phyloP scores from a whole-genome alignment of 2,329 filamentous ascomycete species.

The Chalara sp. region DNA sequence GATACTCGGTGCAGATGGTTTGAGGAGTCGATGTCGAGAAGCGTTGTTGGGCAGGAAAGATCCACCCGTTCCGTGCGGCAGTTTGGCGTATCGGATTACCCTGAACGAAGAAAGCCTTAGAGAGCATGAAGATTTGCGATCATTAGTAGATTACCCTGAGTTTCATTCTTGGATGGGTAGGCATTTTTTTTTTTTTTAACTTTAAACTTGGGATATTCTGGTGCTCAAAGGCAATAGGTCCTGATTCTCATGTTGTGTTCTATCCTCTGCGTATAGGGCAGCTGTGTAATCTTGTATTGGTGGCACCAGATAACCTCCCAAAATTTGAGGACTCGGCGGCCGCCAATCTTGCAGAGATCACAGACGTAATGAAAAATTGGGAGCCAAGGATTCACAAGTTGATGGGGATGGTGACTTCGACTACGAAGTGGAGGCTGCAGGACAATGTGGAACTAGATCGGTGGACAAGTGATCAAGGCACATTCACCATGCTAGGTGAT shows the following conservation, averaged over 20 bases:
- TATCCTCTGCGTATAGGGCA: conserved; percentile 18
- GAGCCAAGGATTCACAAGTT: conserved; percentile 3
- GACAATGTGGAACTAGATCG: background rate
- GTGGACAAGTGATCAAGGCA: background rate
- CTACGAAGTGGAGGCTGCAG: conserved; percentile 2
- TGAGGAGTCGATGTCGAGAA: conserved; percentile 40
- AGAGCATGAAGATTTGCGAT: conserved; percentile 41
- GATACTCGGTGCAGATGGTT: conserved; percentile 46
- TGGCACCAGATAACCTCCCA: conserved; percentile 18
- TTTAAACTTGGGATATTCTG: too few relatives aligned
- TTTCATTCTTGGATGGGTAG: conserved; percentile 31
- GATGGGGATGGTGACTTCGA: background rate
- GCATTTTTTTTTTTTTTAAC: too few relatives aligned
- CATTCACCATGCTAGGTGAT: conserved; percentile 39
- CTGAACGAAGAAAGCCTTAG: conserved; percentile 34
- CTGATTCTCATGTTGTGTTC: conserved; percentile 19
- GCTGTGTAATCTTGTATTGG: conserved; percentile 17
- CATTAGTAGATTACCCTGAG: conserved; percentile 48
- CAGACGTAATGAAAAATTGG: conserved; percentile 2
- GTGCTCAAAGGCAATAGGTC: conserved; percentile 9
- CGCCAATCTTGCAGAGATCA: conserved; percentile 26
- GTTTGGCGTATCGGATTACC: conserved; percentile 48
- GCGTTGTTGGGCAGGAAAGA: conserved; percentile 30
- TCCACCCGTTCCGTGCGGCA: conserved; percentile 39
- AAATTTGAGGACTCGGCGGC: conserved; percentile 28